Base-by-base conservation (phyloP, 2,329 filamentous ascomycete genomes). In the Diaporthe humulicola region DNA sequence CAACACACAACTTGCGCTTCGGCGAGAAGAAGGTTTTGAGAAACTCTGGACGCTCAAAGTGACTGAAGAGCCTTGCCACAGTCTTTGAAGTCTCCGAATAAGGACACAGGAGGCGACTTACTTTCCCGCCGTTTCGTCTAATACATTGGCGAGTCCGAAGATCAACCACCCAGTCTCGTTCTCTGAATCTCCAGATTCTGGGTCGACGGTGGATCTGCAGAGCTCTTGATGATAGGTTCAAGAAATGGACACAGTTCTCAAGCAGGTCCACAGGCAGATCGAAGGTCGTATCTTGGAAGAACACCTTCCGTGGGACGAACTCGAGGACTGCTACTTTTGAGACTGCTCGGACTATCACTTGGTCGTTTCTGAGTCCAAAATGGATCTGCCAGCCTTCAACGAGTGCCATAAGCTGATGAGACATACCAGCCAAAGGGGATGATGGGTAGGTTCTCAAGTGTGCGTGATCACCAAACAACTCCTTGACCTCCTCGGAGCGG, bases 171-270 rank as follows among this genome's bases (percentile, higher is more conserved):
- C 85, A 88, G 54, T 84, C 81, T 0, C 73, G 76, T 0, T 0
- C 71, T 36, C 14, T 74, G 25, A 58, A 74, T 0, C 17, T 58
- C 85, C 83, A 87, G 5, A 81, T 80, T 0, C 79, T 75, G 0
- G 86, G 82, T 1, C 80, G 79, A 9, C 84, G 85, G 12, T 91
- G 84, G 30, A 92, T 87, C 58, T 93, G 88, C 0, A 94, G 67
- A 0, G 77, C 64, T 0, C 79, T 75, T 0, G 76, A 80, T 0
- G 38, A 64, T 0, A 91, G 17, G 56, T 93, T 83, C 5, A 93
- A 82, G 90, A 91, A 93, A 76, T 94, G 91, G 0, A 88, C 83
- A 67, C 89, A 92, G 9, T 86, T 81, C 0, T 88, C 80, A 0
- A 91, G 76, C 0, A 94, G 82, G 0, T 84, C 79, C 0, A 77